Evolutionary conservation across 2,329 filamentous ascomycete genomes (phyloP).

Genomic region (Calonectria honghensis): DNA sequence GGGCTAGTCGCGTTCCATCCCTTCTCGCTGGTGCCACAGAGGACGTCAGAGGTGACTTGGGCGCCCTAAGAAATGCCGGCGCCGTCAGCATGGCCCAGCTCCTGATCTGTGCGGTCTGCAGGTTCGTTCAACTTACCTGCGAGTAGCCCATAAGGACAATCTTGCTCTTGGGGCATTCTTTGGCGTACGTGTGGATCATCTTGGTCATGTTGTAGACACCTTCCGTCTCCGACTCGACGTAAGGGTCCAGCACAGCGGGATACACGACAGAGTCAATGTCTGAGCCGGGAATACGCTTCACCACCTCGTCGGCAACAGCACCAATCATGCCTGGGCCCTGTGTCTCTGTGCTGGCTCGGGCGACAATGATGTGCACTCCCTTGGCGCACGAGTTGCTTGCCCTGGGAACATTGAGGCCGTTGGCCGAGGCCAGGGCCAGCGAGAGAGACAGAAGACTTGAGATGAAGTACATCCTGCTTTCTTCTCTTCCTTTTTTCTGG

Average conservation of each 20-base stretch:
- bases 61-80: conserved; percentile 42
- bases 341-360: conserved; percentile 48
- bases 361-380: conserved; percentile 49
- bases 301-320: conserved; percentile 42
- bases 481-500: neutral
- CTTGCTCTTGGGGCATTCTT: conserved; percentile 45
- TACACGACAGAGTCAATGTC: conserved; percentile 42
- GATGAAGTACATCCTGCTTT: conserved; percentile 33
- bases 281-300: conserved; percentile 38
- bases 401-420: neutral
- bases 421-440: conserved; percentile 2
- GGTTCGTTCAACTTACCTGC: conserved; percentile 41
- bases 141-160: conserved; percentile 52
- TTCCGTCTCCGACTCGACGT: conserved; percentile 45
- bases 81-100: neutral
- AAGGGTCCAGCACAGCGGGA: conserved; percentile 45
- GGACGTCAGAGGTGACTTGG: conserved; percentile 48
- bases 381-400: conserved; percentile 33
- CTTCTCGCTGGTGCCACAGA: conserved; percentile 49
- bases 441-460: conserved; percentile 27
- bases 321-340: conserved; percentile 50
- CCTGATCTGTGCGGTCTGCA: conserved; percentile 2
- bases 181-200: conserved; percentile 38
- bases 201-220: conserved; percentile 42
- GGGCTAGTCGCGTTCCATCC: conserved; percentile 48